phyloP scores from a whole-genome alignment of 2,329 filamentous ascomycete species.

The Didymella keratinophila region DNA sequence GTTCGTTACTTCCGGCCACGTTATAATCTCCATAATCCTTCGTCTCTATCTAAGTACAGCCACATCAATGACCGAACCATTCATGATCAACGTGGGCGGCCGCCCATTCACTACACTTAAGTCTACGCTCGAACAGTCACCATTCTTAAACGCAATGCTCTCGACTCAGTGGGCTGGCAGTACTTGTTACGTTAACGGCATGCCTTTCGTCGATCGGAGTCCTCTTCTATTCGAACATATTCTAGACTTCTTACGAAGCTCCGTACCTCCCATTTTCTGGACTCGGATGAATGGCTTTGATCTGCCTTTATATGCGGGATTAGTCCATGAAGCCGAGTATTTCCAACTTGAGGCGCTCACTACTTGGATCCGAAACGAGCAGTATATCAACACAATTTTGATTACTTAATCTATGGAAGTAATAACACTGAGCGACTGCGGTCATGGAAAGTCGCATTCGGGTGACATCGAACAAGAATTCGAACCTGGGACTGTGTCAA shows the following conservation, averaged over 20 bases:
- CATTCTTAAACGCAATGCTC: conserved; percentile 7
- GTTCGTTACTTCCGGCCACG: too few species aligned
- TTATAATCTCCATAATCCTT: conserved; percentile 9
- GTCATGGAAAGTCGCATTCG: conserved; percentile 9
- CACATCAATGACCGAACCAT: conserved; percentile 12
- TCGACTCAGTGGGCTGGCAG: conserved; percentile 4
- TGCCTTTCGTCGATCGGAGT: conserved; percentile 10
- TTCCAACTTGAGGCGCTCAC: conserved; percentile 15
- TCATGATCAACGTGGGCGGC: conserved; percentile 11
- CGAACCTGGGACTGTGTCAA: conserved; percentile 14
- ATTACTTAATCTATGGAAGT: conserved; percentile 14
- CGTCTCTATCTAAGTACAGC: not conserved
- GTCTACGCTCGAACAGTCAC: conserved; percentile 16
- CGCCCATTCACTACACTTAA: conserved; percentile 13
- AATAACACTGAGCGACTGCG: conserved; percentile 9
- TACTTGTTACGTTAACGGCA: conserved; percentile 15
- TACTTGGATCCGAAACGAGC: conserved; percentile 10
- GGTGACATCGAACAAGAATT: conserved; percentile 12
- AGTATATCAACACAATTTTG: conserved; percentile 11
- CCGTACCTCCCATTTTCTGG: conserved; percentile 15
- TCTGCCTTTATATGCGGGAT: conserved; percentile 13
- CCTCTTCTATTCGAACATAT: conserved; percentile 17
- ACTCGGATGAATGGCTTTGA: conserved; percentile 14
- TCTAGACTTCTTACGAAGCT: conserved; percentile 15
- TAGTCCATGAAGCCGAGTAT: conserved; percentile 12